phyloP scores from a whole-genome alignment of 192 early-diverging fungal genomes.

The Geranomyces variabilis region DNA sequence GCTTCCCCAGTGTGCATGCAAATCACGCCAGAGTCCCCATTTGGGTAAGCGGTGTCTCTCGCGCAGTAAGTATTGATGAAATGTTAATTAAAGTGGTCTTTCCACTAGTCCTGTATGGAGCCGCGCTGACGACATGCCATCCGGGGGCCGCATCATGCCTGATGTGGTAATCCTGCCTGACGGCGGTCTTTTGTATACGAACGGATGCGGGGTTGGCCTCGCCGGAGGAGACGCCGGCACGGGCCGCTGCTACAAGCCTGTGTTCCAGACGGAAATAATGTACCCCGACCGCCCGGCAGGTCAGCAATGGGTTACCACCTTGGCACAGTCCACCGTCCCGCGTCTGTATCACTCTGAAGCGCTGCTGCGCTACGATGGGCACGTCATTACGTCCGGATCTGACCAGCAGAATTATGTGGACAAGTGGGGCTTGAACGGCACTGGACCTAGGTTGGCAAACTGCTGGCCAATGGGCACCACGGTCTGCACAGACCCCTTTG shows the following conservation, averaged over 20 bases:
- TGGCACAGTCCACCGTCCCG: background rate
- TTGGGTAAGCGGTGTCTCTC: slow-evolving; percentile 9
- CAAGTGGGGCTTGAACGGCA: background rate
- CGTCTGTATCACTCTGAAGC: slow-evolving; percentile 35
- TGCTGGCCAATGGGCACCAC: slow-evolving; percentile 7
- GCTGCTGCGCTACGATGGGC: slow-evolving; percentile 35
- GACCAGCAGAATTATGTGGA: slow-evolving; percentile 51
- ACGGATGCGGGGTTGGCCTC: slow-evolving; percentile 40
- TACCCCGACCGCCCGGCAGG: slow-evolving; percentile 29
- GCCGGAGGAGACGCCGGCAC: slow-evolving; percentile 48
- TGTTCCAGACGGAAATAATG: slow-evolving; percentile 36
- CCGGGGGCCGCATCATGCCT: slow-evolving; percentile 19
- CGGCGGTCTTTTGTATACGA: slow-evolving; percentile 40
- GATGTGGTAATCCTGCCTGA: slow-evolving; percentile 18
- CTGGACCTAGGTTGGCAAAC: background rate
- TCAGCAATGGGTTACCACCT: slow-evolving; percentile 15
- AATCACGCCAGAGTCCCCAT: slow-evolving; percentile 30
- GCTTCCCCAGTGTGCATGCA: slow-evolving; percentile 31
- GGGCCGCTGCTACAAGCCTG: slow-evolving; percentile 29
- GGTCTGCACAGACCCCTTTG: slow-evolving; percentile 21
- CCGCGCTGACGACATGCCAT: slow-evolving; percentile 22
- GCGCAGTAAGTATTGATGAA: no score
- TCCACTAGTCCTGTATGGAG: background rate
- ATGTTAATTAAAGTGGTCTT: no score
- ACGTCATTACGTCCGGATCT: slow-evolving; percentile 44